Conservation (phyloP, 257 asterid species). For the Solanum megistacrolobum region DNA sequence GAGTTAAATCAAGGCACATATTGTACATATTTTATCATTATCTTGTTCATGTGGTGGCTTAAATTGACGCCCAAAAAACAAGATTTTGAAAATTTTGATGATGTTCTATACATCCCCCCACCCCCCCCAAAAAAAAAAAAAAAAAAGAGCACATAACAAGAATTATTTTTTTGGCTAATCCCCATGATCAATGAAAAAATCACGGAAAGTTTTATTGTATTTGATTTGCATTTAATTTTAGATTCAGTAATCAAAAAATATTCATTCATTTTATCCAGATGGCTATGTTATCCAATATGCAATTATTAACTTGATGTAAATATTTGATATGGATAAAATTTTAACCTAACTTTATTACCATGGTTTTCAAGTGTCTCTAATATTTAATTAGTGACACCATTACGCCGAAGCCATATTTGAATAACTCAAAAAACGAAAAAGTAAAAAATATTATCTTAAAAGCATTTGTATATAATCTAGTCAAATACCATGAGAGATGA, state of each 20-base stretch:
- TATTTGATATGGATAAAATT: not conserved
- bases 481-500: not conserved
- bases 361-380: not conserved
- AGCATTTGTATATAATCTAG: not conserved
- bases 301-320: not conserved
- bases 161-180: not conserved
- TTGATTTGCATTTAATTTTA: not conserved
- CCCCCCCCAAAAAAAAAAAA: too few relatives aligned
- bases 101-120: not conserved
- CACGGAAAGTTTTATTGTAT: not conserved
- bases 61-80: not conserved
- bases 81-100: not conserved
- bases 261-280: not conserved
- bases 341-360: not conserved
- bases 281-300: not conserved
- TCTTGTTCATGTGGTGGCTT: not conserved
- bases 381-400: not conserved
- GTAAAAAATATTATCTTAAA: not conserved
- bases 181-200: not conserved
- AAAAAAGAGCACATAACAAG: too few relatives aligned
- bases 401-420: not conserved
- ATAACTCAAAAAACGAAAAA: too few relatives aligned
- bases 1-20: not conserved
- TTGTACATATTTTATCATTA: not conserved
- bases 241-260: not conserved